These are phyloP conservation scores for Grifola frondosa DNA, from an alignment of 1,284 basidiomycete genomes.

Conservation along the genomic window DNA sequence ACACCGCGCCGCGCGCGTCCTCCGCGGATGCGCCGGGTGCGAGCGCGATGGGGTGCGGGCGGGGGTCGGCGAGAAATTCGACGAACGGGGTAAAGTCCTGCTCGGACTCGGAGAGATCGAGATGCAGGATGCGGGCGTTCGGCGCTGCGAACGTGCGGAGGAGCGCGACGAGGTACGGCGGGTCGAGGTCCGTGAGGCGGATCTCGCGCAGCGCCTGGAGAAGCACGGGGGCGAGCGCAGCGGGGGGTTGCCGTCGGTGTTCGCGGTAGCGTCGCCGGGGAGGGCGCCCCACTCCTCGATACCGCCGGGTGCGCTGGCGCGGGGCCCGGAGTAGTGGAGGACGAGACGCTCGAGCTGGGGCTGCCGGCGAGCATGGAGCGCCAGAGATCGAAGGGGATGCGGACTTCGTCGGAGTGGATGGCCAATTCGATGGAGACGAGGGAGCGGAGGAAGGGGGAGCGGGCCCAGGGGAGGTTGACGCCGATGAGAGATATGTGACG, in stretches of 20 bases:
- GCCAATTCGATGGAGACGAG: constrained; percentile 55
- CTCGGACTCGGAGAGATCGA: constrained; percentile 46
- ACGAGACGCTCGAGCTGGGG: constrained; percentile 47
- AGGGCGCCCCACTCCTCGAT: constrained; percentile 19
- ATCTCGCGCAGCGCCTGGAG: constrained; percentile 45
- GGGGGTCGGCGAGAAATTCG: constrained; percentile 35
- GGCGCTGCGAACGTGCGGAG: constrained; percentile 47
- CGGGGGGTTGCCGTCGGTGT: constrained; percentile 33
- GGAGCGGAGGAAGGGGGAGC: constrained; percentile 49
- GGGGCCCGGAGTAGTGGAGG: constrained; percentile 57
- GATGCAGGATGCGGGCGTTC: constrained; percentile 40
- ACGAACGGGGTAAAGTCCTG: constrained; percentile 51
- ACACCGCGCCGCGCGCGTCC: constrained; percentile 7
- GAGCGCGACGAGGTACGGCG: constrained; percentile 45
- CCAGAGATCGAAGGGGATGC: constrained; percentile 54
- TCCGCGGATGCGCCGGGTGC: constrained; percentile 3
- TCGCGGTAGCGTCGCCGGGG: constrained; percentile 5
- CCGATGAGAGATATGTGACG: constrained; percentile 58
- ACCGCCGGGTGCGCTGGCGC: constrained; percentile 36
- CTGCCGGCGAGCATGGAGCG: constrained; percentile 47
- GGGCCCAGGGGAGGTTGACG: constrained; percentile 60
- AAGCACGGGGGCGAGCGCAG: constrained; percentile 27
- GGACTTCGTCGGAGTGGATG: constrained; percentile 57
- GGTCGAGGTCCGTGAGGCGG: constrained; percentile 52
- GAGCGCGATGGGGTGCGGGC: constrained; percentile 4